Evolutionary conservation across 148 eudicot species (phyloP).

Genomic region (Spergularia bocconei): DNA sequence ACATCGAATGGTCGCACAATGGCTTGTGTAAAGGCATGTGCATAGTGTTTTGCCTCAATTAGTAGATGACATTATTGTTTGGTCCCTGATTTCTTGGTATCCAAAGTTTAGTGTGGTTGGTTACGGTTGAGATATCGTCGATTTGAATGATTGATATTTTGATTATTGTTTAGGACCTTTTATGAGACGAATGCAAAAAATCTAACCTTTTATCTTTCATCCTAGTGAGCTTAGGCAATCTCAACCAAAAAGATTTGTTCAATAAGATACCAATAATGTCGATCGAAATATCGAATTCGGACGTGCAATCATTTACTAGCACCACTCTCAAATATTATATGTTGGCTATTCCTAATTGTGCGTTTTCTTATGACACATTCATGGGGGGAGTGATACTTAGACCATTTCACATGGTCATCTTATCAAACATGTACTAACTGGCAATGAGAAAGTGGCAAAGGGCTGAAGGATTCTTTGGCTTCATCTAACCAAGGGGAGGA

Average conservation of each 20-base stretch:
- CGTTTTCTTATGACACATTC: constrained; percentile 2
- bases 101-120: background rate
- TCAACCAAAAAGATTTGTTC: constrained; percentile 4
- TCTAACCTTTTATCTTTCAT: background rate
- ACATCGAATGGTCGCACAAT: background rate
- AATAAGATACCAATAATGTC: constrained; percentile 13
- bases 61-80: background rate
- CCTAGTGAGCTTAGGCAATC: background rate
- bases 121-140: background rate
- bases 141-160: background rate
- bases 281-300: background rate
- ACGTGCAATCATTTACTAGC: constrained; percentile 22
- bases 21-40: background rate
- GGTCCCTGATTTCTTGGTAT: background rate
- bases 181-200: background rate
- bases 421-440: constrained; percentile 16
- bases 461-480: constrained; percentile 38
- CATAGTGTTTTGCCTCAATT: background rate
- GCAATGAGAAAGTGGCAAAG: constrained; percentile 7
- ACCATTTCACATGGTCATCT: constrained; percentile 27
- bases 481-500: constrained; percentile 12
- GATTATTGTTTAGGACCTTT: background rate
- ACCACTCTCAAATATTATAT: constrained; percentile 3
- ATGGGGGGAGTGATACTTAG: constrained; percentile 9
- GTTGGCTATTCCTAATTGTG: constrained; percentile 13